These are phyloP conservation scores for Asterionellopsis glacialis DNA, from an alignment of 108 stramenopile genomes.

Conservation along the genomic window DNA sequence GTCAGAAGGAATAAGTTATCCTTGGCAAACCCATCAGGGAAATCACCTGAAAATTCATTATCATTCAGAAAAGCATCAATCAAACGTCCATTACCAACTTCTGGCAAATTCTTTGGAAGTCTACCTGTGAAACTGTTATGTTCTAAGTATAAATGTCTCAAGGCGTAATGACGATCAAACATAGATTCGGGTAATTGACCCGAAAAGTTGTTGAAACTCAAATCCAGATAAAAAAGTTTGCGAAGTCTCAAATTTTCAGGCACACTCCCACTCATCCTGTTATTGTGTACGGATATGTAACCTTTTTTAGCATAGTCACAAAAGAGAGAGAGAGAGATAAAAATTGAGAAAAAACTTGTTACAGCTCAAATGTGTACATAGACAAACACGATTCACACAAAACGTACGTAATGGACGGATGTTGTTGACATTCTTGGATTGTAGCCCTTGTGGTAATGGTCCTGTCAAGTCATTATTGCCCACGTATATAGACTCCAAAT, in stretches of 20 bases:
- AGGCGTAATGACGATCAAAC: conserved; percentile 4
- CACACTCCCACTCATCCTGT: conserved; percentile 32
- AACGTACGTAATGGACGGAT: conserved; percentile 20
- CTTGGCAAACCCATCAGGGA: conserved; percentile 18
- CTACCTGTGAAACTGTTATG: conserved; percentile 42
- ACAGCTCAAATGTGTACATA: neutral
- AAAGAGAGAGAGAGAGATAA: too few species aligned
- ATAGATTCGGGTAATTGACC: conserved; percentile 32
- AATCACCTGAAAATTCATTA: conserved; percentile 34
- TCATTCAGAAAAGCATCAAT: conserved; percentile 20
- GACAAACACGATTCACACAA: too few species aligned
- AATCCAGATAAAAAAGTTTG: conserved; percentile 30
- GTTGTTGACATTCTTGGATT: conserved; percentile 3
- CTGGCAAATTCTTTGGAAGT: conserved; percentile 25
- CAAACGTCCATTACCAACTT: conserved; percentile 38
- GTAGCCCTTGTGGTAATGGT: conserved; percentile 10
- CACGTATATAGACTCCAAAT: neutral
- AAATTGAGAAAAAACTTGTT: too few species aligned
- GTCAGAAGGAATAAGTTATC: conserved; percentile 12
- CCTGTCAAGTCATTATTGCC: conserved; percentile 7
- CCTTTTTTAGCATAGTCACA: conserved; percentile 7
- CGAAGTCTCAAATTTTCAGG: conserved; percentile 20
- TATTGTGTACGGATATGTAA: conserved; percentile 27
- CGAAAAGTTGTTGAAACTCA: conserved; percentile 33
- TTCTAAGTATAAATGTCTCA: conserved; percentile 38